Conservation (phyloP, 495 filamentous ascomycete species). For the Daldinia concentrica region DNA sequence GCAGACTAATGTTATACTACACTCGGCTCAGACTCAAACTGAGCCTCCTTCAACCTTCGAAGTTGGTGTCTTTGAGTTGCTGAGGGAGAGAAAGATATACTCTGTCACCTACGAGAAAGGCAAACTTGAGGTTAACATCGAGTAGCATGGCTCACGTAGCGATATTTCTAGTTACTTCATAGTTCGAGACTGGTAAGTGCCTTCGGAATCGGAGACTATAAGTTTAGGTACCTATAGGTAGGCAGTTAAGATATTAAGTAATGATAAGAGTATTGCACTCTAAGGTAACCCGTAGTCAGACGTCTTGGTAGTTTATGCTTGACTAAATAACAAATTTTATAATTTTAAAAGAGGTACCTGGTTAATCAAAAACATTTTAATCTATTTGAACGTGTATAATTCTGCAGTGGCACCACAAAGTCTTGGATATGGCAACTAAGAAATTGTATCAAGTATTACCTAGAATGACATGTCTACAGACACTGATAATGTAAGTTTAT, state of each 20-base stretch:
- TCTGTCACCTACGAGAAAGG: neutral
- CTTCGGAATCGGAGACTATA: neutral
- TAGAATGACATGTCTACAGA: too few species aligned
- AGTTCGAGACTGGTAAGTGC: neutral
- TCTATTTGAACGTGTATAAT: too few species aligned
- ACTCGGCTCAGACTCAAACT: neutral
- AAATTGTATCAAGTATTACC: too few species aligned
- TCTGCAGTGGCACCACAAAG: too few species aligned
- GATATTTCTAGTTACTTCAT: neutral
- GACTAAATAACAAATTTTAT: neutral
- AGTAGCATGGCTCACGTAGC: neutral
- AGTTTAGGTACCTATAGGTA: neutral
- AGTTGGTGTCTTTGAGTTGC: neutral
- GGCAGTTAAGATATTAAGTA: neutral
- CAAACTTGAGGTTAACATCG: neutral
- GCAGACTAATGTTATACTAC: too few species aligned
- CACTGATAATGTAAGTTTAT: too few species aligned
- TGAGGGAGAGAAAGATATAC: neutral
- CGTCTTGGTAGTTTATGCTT: neutral
- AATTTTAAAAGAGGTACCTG: neutral
- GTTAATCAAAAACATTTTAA: too few species aligned
- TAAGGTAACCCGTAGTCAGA: neutral
- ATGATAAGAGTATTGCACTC: neutral
- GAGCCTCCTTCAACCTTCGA: constrained; percentile 2
- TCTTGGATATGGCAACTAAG: too few species aligned